Evolutionary conservation across 2,329 filamentous ascomycete species (phyloP).

Genomic region (Microascus cirrosus): DNA sequence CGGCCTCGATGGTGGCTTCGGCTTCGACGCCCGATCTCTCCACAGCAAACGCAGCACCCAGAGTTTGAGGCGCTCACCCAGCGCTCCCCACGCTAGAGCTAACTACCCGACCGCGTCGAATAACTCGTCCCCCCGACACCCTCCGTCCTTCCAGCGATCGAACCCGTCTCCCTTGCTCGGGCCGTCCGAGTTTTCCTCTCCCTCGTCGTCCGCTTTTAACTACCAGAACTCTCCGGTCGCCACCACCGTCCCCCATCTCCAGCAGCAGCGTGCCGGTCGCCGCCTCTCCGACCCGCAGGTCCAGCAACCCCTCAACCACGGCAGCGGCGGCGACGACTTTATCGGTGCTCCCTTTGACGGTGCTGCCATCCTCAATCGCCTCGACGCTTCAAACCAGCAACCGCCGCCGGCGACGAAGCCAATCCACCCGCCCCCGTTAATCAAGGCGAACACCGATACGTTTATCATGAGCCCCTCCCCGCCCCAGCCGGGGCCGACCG

Average conservation of each 20-base stretch:
- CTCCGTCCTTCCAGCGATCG: constrained; percentile 24
- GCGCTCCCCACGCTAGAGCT: constrained; percentile 40
- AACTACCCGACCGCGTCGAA: constrained; percentile 36
- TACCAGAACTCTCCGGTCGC: constrained; percentile 7
- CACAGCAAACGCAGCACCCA: constrained; percentile 54
- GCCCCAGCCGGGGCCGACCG: constrained; percentile 47
- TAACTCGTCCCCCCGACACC: constrained; percentile 36
- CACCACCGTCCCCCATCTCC: constrained; percentile 4
- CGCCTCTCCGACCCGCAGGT: constrained; percentile 15
- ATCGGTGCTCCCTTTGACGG: constrained; percentile 57
- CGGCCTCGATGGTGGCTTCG: constrained; percentile 35
- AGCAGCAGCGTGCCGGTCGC: constrained; percentile 7
- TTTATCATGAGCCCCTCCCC: constrained; percentile 39
- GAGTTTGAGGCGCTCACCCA: constrained; percentile 49
- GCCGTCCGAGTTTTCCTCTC: constrained; percentile 31
- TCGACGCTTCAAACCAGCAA: constrained; percentile 36
- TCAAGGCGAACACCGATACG: constrained; percentile 11
- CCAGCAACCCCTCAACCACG: constrained; percentile 12
- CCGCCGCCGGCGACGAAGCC: constrained; percentile 12
- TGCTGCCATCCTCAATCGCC: constrained; percentile 47
- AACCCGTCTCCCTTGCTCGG: constrained; percentile 35
- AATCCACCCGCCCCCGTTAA: constrained; percentile 13
- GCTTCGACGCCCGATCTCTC: constrained; percentile 43
- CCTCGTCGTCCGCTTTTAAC: constrained; percentile 9
- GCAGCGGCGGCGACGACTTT: constrained; percentile 38